Evolutionary conservation across 1,284 basidiomycete genomes (phyloP), one percentile per base, ranked within the genome.

Genomic region (Chiua sp.): DNA sequence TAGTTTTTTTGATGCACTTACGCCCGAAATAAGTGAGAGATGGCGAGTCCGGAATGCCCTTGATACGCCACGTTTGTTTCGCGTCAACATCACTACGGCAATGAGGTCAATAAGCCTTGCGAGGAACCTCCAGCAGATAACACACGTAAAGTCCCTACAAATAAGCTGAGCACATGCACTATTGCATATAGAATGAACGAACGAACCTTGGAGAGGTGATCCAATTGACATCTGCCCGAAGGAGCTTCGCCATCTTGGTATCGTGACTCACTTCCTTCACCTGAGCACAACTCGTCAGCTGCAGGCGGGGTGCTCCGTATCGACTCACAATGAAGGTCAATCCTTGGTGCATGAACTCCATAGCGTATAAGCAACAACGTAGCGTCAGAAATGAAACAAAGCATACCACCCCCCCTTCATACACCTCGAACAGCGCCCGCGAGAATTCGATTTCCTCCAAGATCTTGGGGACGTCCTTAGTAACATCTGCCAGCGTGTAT

Each of bases 401-500:
- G 59, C 26, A 26, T 73, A 90, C 90, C 65, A 92, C 85, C 13
- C 84, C 89, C n/a, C 90, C 90, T 74, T 92, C 87, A 66, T 92
- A 90, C 30, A 93, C 80, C 73, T 96, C 94, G 63, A 96, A 96
- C 62, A 96, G 79, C 0, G 93, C 93, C 30, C 94, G 80, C 30
- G 92, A 93, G 42, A 90, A 75, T 75, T 97, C 94, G n/a, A 96
- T 81, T 71, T 96, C 93, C 76, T 97, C 94, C 30, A 97, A 72
- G 28, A 94, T 80, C 48, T 76, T 80, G 3, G 82, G 79, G 0
- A 63, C 71, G 1, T 78, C 63, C 44, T 77, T 79, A 2, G 82
- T 86, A 47, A 92, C 71, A 67, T 94, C 90, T 15, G 96, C 81
- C 39, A 94, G 83, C 37, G 80, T 79, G 72, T 97, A 97, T 63